These are phyloP conservation scores for Parastagonospora avenae DNA, from an alignment of 2,329 filamentous ascomycete species.

Conservation along the genomic window DNA sequence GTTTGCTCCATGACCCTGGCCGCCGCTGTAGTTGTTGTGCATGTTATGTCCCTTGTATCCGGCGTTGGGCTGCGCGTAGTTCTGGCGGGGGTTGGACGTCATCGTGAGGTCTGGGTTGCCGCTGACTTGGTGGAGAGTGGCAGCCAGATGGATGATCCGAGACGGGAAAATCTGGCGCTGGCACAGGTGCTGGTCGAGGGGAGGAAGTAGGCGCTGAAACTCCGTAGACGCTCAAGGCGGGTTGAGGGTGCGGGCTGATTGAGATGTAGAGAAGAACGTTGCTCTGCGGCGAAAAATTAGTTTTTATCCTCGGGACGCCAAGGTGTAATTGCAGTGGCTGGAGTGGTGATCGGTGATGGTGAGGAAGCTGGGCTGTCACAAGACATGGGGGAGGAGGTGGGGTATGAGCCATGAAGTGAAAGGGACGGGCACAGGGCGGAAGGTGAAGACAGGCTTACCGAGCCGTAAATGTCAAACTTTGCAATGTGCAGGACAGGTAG, in stretches of 20 bases:
- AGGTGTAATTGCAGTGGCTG: neutral
- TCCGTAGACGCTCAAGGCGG: constrained; percentile 20
- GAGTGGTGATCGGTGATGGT: constrained; percentile 17
- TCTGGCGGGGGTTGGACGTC: constrained; percentile 40
- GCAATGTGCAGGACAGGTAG: constrained; percentile 47
- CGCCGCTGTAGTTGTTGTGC: constrained; percentile 34
- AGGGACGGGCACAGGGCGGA: constrained; percentile 5
- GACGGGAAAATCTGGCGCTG: constrained; percentile 10
- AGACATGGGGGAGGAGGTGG: constrained; percentile 5
- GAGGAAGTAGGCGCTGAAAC: neutral
- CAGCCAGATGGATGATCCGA: constrained; percentile 4
- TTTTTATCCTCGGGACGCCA: constrained; percentile 1
- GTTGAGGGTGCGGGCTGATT: constrained; percentile 22
- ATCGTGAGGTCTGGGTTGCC: constrained; percentile 18
- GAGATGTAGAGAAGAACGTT: constrained; percentile 41
- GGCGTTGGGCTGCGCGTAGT: constrained; percentile 28
- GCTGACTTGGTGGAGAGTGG: neutral
- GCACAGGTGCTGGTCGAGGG: neutral
- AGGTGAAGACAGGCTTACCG: constrained; percentile 34
- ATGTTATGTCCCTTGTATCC: constrained; percentile 42
- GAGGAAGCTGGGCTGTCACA: constrained; percentile 13
- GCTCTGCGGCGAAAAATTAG: constrained; percentile 27
- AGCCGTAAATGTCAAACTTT: constrained; percentile 49
- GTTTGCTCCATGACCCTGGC: constrained; percentile 37
- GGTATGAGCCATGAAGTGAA: constrained; percentile 9